phyloP scores from a whole-genome alignment of 805 yeast species.

The Sporopachydermia lactativora region DNA sequence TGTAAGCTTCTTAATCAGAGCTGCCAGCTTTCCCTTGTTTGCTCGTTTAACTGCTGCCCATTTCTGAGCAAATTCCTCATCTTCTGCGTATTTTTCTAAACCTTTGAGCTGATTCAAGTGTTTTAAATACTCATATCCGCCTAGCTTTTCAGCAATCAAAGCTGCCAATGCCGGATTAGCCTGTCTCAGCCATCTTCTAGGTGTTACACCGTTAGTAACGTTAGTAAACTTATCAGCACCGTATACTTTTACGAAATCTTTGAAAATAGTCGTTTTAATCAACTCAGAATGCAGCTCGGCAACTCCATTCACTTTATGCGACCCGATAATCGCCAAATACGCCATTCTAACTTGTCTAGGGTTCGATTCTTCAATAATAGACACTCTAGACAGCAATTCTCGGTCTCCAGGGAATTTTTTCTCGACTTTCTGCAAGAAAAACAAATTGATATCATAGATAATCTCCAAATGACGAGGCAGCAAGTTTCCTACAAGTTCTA shows the following conservation, averaged over 20 bases:
- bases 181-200: conserved; percentile 91
- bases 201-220: conserved; percentile 91
- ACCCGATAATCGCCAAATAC: conserved; percentile 76
- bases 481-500: conserved; percentile 59
- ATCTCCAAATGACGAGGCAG: conserved; percentile 88
- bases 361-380: conserved; percentile 69
- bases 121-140: conserved; percentile 55
- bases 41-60: conserved; percentile 63
- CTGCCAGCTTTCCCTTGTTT: conserved; percentile 57
- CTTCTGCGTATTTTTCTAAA: conserved; percentile 53
- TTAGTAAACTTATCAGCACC: conserved; percentile 79
- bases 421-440: conserved; percentile 65
- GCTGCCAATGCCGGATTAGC: conserved; percentile 73
- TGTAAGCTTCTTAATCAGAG: conserved; percentile 47
- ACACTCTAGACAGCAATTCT: conserved; percentile 55
- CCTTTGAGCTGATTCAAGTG: conserved; percentile 54
- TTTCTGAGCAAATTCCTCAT: conserved; percentile 44
- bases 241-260: conserved; percentile 73
- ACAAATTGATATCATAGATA: conserved; percentile 71
- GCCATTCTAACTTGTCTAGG: conserved; percentile 91
- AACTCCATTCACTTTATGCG: conserved; percentile 90
- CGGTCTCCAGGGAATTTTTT: conserved; percentile 59
- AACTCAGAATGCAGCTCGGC: conserved; percentile 91
- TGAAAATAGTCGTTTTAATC: conserved; percentile 77
- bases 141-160: conserved; percentile 59